These are phyloP conservation scores for Bipolaris oryzae DNA, from an alignment of 2,329 filamentous ascomycete genomes.

Conservation along the genomic window DNA sequence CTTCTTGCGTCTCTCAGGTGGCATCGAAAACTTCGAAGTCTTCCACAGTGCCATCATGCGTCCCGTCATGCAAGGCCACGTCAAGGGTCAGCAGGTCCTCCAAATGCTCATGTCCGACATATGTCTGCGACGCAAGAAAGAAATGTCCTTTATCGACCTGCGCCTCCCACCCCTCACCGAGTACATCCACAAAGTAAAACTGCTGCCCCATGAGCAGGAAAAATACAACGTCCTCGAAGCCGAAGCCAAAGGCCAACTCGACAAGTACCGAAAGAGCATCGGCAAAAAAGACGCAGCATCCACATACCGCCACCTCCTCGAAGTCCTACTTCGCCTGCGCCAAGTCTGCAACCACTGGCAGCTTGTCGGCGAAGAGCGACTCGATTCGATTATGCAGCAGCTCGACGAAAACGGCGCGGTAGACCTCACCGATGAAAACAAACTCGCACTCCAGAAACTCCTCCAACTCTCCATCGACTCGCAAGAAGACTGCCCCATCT, in stretches of 20 bases:
- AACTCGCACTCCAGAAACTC: conserved; percentile 73
- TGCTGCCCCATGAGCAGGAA: conserved; percentile 73
- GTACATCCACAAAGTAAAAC: conserved; percentile 75
- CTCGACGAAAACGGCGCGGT: conserved; percentile 72
- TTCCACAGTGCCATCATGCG: conserved; percentile 76
- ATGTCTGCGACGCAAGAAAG: conserved; percentile 80
- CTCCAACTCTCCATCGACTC: conserved; percentile 78
- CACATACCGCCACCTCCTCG: conserved; percentile 74
- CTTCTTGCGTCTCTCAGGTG: conserved; percentile 77
- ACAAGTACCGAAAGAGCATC: conserved; percentile 60
- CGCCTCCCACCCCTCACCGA: conserved; percentile 78
- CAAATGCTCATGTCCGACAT: conserved; percentile 80
- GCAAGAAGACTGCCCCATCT: conserved; percentile 83
- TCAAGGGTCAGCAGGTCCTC: conserved; percentile 66
- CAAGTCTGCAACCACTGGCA: conserved; percentile 92
- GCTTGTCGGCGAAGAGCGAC: conserved; percentile 71
- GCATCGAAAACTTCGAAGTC: conserved; percentile 72
- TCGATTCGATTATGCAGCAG: conserved; percentile 73
- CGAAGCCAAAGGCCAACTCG: conserved; percentile 75
- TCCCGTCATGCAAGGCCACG: conserved; percentile 65
- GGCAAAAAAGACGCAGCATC: conserved; percentile 51
- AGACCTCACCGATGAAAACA: conserved; percentile 73
- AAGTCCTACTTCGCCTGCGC: conserved; percentile 79
- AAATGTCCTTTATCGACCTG: conserved; percentile 86
- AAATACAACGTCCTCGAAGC: conserved; percentile 74